A percentile compares a stretch with the other conserved stretches of the same genome.
Evolutionary conservation across 352 stramenopile genomes (phyloP).

Genomic region (Globisporangium nodosum): DNA sequence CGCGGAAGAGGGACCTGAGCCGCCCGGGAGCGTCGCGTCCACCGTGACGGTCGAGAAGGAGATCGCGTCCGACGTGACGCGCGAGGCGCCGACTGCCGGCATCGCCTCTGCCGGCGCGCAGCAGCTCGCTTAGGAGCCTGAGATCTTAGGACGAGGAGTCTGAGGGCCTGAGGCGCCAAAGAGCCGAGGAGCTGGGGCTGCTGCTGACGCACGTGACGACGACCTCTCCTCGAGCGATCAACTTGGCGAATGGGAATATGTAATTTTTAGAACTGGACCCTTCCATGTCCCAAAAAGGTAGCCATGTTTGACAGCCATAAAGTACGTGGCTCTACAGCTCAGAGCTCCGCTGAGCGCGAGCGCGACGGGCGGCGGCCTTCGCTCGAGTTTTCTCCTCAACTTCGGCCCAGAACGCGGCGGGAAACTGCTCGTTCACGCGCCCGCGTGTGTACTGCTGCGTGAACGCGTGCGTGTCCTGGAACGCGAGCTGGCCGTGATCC

Average conservation of each 20-base stretch:
- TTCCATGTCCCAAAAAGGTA: too few relatives aligned
- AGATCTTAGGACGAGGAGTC: too few relatives aligned
- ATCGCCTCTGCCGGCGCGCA: neutral
- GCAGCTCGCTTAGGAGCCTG: too few relatives aligned
- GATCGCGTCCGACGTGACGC: neutral
- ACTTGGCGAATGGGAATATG: too few relatives aligned
- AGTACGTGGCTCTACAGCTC: neutral
- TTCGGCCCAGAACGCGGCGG: constrained; percentile 47
- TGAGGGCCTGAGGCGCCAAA: too few relatives aligned
- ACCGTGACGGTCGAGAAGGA: neutral
- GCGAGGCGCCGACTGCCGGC: neutral
- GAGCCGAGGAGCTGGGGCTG: too few relatives aligned
- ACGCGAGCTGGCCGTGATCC: constrained; percentile 47
- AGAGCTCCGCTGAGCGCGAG: too few relatives aligned
- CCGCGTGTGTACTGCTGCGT: constrained; percentile 59
- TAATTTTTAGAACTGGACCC: too few relatives aligned
- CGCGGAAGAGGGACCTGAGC: neutral
- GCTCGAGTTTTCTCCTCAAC: constrained; percentile 20
- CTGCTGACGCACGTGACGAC: too few relatives aligned
- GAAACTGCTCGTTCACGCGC: constrained; percentile 57
- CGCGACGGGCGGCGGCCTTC: neutral
- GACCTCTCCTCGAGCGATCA: too few relatives aligned
- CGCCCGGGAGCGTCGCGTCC: neutral
- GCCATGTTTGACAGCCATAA: too few relatives aligned
- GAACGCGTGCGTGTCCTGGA: constrained; percentile 40